Conservation (phyloP, 768 basidiomycete genomes). For the Suillus paluster region DNA sequence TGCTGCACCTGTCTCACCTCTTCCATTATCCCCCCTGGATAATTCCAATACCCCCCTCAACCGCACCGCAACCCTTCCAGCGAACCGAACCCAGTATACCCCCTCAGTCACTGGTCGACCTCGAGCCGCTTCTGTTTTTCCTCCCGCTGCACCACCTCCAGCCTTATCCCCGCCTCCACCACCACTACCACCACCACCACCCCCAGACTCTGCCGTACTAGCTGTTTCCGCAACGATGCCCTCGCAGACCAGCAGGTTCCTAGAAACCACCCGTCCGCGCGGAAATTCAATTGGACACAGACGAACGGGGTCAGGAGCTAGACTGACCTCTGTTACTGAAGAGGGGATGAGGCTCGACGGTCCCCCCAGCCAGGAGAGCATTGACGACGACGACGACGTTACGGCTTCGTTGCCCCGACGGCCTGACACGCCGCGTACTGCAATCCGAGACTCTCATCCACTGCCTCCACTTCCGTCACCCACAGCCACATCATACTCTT, state of each 20-base stretch:
- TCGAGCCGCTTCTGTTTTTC: constrained; percentile 61
- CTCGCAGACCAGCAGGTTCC: constrained; percentile 34
- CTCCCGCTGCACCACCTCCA: constrained; percentile 70
- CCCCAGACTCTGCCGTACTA: constrained; percentile 41
- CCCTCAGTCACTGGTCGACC: constrained; percentile 42
- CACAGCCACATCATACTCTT: constrained; percentile 32
- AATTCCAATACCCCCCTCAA: constrained; percentile 26
- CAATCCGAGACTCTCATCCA: constrained; percentile 61
- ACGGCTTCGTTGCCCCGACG: constrained; percentile 34
- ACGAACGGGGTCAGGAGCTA: constrained; percentile 58
- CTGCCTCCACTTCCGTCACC: constrained; percentile 69
- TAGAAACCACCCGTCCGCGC: constrained; percentile 47
- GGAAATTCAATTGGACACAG: constrained; percentile 57
- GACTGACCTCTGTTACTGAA: constrained; percentile 65
- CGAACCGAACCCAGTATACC: constrained; percentile 30
- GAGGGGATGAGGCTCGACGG: constrained; percentile 51
- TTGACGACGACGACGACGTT: constrained; percentile 33
- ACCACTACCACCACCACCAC: constrained; percentile 57
- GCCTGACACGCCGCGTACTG: constrained; percentile 47
- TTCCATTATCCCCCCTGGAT: constrained; percentile 12
- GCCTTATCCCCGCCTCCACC: constrained; percentile 63
- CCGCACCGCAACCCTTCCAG: constrained; percentile 43
- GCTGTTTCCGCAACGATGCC: constrained; percentile 34
- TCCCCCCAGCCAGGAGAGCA: constrained; percentile 22
- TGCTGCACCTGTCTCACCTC: constrained; percentile 38